Evolutionary conservation across 176 grass and related monocot species (phyloP), one percentile per base, ranked within the genome.

Genomic region (Calamus simplicifolius): DNA sequence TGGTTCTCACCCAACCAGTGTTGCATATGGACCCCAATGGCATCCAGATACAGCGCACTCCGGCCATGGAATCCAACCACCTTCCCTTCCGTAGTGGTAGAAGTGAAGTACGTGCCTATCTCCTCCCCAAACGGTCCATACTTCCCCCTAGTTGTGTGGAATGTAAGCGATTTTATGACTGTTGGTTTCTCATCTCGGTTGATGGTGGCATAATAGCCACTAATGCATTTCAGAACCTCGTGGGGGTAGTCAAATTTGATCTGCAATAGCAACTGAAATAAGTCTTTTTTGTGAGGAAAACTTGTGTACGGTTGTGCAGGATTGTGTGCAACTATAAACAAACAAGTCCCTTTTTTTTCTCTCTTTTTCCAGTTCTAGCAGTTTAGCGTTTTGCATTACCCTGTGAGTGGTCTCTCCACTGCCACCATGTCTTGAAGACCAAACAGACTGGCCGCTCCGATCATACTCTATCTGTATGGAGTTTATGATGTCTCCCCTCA

Each of bases 381-480:
- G 6, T 13, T 43, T 12, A 43, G 35, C 0, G 7, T 43, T 43
- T 10, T 43, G 35, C 35, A 74, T 81, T 69, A 97, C 93, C 80
- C 77, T 82, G 73, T 88, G 78, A 49, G 76, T 83, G 48, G 68
- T 78, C 29, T 81, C 78, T 3, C 81, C 81, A 31, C 73, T 78
- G 50, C 80, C 67, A 73, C 87, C 93, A 54, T 98, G 87, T 52
- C 75, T 85, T 21, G 84, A 59, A 48, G 93, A 98, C 87, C 87
- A 98, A 51, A 98, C 56, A 61, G 84, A 85, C 50, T 98, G 84
- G 4, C 87, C 84, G 17, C 87, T 82, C 49, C 81, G 64, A 73
- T 98, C 93, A 19, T 98, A 98, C 84, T 97, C 87, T 38, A 98
- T 89, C 58, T 92, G 93, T 56, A 98, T 73, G 16, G 87, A 92